phyloP scores from a whole-genome alignment of 2,329 filamentous ascomycete species.

The Monosporascus sp. region DNA sequence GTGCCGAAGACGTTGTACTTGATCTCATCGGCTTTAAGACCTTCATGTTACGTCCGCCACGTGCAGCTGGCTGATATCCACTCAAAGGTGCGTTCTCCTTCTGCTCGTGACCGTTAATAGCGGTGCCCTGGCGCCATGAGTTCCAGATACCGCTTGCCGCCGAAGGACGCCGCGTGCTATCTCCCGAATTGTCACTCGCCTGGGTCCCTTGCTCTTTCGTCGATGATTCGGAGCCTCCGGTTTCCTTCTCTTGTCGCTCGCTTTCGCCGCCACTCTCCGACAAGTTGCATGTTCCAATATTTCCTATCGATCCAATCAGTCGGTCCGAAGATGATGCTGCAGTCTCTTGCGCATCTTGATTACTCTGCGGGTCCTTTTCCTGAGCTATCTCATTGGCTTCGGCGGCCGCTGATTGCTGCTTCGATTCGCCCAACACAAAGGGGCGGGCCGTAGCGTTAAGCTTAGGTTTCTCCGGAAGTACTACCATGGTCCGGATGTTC shows the following conservation, averaged over 20 bases:
- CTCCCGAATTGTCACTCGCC: slow-evolving; percentile 17
- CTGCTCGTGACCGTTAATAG: slow-evolving; percentile 44
- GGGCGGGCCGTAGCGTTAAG: slow-evolving; percentile 49
- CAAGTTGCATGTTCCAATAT: slow-evolving; percentile 26
- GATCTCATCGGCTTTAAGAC: slow-evolving; percentile 76
- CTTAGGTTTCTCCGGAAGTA: slow-evolving; percentile 50
- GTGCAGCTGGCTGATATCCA: slow-evolving; percentile 65
- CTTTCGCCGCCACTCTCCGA: slow-evolving; percentile 42
- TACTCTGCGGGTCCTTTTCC: slow-evolving; percentile 21
- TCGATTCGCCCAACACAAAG: slow-evolving; percentile 35
- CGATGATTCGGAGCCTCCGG: slow-evolving; percentile 16
- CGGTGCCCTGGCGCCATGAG: slow-evolving; percentile 60
- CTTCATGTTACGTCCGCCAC: slow-evolving; percentile 72
- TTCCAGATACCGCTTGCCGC: slow-evolving; percentile 59
- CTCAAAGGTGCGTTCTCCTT: slow-evolving; percentile 52
- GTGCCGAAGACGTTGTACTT: slow-evolving; percentile 44
- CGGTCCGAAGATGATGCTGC: slow-evolving; percentile 30
- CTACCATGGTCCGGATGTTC: slow-evolving; percentile 60
- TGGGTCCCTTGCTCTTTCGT: slow-evolving; percentile 23
- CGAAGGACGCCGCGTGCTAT: slow-evolving; percentile 22
- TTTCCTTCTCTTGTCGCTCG: slow-evolving; percentile 32
- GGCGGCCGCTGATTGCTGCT: slow-evolving; percentile 11
- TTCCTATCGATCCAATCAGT: slow-evolving; percentile 26
- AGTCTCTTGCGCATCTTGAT: slow-evolving; percentile 31
- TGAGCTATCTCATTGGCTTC: slow-evolving; percentile 16